A percentile compares a stretch with the other conserved stretches of the same genome.
Conservation (phyloP, 1,284 basidiomycete genomes). For the Pseudozyma sp. region DNA sequence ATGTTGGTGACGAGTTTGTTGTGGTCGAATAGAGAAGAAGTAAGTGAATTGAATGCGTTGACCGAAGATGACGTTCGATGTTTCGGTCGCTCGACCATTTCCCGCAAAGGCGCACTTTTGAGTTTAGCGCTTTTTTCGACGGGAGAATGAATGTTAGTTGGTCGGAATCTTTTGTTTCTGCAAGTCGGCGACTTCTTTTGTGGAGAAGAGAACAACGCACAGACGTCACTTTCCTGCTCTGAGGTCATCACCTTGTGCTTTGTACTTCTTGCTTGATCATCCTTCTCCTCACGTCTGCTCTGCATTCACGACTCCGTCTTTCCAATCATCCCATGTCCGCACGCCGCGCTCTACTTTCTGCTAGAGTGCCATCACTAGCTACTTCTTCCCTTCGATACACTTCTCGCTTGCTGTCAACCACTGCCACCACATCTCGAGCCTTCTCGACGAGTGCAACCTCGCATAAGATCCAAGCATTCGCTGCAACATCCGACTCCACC, state of each 20-base stretch:
- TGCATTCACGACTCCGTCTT: background rate
- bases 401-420: background rate
- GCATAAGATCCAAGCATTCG: constrained; percentile 6
- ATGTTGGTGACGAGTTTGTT: background rate
- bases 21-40: background rate
- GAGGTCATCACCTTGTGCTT: constrained; percentile 17
- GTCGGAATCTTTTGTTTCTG: background rate
- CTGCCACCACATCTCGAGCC: background rate
- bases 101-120: background rate
- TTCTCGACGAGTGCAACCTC: constrained; percentile 3
- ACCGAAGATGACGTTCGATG: background rate
- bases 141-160: constrained; percentile 2
- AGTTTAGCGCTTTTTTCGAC: background rate
- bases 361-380: constrained; percentile 17
- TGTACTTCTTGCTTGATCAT: background rate
- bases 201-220: constrained; percentile 12
- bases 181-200: constrained; percentile 7
- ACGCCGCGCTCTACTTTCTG: constrained; percentile 9
- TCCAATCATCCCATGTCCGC: constrained; percentile 13
- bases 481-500: constrained; percentile 7
- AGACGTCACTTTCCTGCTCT: constrained; percentile 16
- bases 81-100: background rate
- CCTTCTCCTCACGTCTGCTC: background rate
- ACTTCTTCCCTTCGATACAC: background rate
- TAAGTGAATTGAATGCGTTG: constrained; percentile 1